phyloP scores from a whole-genome alignment of 345 rosid species.

The Moricandia arvensis region DNA sequence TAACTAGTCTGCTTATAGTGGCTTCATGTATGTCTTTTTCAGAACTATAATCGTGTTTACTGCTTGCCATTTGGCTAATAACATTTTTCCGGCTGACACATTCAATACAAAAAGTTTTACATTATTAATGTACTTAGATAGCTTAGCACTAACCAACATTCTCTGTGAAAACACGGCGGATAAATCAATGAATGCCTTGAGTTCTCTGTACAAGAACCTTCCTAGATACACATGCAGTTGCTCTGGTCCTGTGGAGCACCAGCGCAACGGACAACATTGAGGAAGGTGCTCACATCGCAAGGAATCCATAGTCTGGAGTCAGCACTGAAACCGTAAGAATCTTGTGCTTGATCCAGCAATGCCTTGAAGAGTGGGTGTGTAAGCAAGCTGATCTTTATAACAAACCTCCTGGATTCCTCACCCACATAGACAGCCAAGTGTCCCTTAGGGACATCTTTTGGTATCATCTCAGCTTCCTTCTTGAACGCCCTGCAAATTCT shows the following conservation, averaged over 20 bases:
- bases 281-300: constrained; percentile 68
- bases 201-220: constrained; percentile 20
- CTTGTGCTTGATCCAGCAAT: constrained; percentile 69
- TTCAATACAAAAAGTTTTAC: constrained; percentile 43
- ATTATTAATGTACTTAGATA: constrained; percentile 26
- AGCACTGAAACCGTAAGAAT: constrained; percentile 45
- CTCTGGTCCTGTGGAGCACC: constrained; percentile 43
- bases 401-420: constrained; percentile 59
- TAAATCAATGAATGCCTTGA: constrained; percentile 35
- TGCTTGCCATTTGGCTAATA: constrained; percentile 19
- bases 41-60: not conserved
- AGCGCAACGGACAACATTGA: constrained; percentile 65
- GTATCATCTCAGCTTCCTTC: constrained; percentile 48
- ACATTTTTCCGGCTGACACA: constrained; percentile 3
- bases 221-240: constrained; percentile 39
- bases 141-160: constrained; percentile 37
- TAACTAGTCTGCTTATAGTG: not conserved
- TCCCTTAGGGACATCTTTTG: constrained; percentile 82
- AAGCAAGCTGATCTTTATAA: constrained; percentile 64
- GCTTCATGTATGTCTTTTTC: constrained; percentile 1
- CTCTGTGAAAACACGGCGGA: constrained; percentile 29
- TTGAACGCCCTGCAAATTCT: constrained; percentile 48
- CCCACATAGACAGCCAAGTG: constrained; percentile 83
- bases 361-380: constrained; percentile 73
- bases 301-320: constrained; percentile 78